These are phyloP conservation scores for Luvunga scandens DNA, from an alignment of 345 rosid species.

Conservation along the genomic window DNA sequence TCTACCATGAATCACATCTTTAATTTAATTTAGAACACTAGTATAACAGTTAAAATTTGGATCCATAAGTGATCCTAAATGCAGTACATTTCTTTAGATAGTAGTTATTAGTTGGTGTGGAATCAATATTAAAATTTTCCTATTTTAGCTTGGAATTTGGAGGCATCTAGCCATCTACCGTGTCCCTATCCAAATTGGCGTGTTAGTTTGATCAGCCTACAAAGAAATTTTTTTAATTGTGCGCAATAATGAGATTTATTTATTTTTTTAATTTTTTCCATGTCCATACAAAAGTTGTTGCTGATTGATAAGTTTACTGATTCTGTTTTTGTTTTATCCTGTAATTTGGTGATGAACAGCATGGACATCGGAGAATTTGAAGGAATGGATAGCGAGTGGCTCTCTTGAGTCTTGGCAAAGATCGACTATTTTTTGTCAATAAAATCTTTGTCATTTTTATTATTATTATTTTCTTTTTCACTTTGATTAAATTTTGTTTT, in stretches of 20 bases:
- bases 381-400: constrained; percentile 90
- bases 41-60: not conserved
- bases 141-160: constrained; percentile 4
- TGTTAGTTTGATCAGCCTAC: not conserved
- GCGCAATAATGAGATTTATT: not conserved
- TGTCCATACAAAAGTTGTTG: constrained; percentile 14
- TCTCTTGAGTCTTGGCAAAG: constrained; percentile 57
- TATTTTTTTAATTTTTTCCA: constrained; percentile 1
- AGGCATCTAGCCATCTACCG: constrained; percentile 2
- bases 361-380: constrained; percentile 95
- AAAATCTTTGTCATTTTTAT: constrained; percentile 49
- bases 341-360: constrained; percentile 39
- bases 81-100: not conserved
- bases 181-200: constrained; percentile 16
- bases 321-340: not conserved
- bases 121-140: not conserved
- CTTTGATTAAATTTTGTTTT: constrained; percentile 19
- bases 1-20: not conserved
- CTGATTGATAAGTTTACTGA: constrained; percentile 22
- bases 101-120: not conserved
- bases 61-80: not conserved
- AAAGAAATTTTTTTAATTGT: not conserved
- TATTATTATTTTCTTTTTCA: not conserved
- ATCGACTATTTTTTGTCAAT: constrained; percentile 59
- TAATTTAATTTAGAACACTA: not conserved